Evolutionary conservation across 2,329 filamentous ascomycete species (phyloP).

Genomic region (Volutella citrinella): DNA sequence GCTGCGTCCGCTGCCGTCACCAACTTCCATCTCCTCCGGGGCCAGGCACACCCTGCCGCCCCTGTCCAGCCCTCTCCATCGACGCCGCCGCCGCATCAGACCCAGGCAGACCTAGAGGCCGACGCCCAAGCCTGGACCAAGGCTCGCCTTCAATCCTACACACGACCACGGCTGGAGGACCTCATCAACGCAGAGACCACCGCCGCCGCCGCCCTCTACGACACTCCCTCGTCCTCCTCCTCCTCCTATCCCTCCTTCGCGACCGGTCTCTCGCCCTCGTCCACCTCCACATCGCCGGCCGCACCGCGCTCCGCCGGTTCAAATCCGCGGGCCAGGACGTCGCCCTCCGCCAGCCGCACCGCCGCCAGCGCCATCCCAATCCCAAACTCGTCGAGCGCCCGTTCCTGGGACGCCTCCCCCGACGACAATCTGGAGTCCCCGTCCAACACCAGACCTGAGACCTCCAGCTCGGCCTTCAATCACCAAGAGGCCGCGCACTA

Average conservation of each 20-base stretch:
- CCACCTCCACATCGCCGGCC: slow-evolving; percentile 19
- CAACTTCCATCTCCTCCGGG: too few relatives aligned
- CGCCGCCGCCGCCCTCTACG: slow-evolving; percentile 12
- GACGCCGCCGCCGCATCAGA: slow-evolving; percentile 2
- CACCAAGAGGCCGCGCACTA: too few relatives aligned
- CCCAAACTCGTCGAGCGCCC: too few relatives aligned
- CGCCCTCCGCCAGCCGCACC: slow-evolving; percentile 3
- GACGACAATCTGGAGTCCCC: slow-evolving; percentile 15
- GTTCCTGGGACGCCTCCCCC: too few relatives aligned
- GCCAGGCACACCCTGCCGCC: not conserved
- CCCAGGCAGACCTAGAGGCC: slow-evolving; percentile 3
- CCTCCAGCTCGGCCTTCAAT: slow-evolving; percentile 14
- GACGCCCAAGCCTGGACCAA: slow-evolving; percentile 14
- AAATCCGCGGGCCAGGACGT: slow-evolving; percentile 2
- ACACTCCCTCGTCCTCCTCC: slow-evolving; percentile 4
- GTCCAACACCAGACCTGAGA: slow-evolving; percentile 8
- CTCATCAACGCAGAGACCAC: too few relatives aligned
- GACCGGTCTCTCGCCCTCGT: too few relatives aligned
- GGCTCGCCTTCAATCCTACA: slow-evolving; percentile 19
- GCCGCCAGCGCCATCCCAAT: slow-evolving; percentile 3
- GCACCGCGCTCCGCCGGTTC: slow-evolving; percentile 11
- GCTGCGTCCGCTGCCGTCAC: not conserved
- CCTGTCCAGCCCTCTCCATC: slow-evolving; percentile 2
- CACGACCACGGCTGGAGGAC: slow-evolving; percentile 20
- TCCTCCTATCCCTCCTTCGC: slow-evolving; percentile 18